phyloP scores from a whole-genome alignment of 139 green algal genomes.

The Haematococcus lacustris region DNA sequence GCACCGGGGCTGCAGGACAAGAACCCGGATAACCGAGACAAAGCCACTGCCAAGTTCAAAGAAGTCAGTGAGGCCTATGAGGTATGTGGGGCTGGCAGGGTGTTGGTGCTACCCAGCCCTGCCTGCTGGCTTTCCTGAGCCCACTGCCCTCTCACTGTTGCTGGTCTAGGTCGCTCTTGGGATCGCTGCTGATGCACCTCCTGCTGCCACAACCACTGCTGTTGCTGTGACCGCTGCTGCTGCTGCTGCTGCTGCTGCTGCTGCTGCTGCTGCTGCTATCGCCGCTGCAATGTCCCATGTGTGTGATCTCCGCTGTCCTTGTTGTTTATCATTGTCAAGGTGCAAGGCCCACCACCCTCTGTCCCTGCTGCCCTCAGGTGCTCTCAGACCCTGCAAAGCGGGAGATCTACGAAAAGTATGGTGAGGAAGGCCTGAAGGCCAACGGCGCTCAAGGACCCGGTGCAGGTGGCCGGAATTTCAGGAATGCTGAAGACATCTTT shows the following conservation, averaged over 20 bases:
- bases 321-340: too few relatives aligned
- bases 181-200: too few relatives aligned
- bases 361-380: too few relatives aligned
- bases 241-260: too few relatives aligned
- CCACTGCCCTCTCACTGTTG: too few relatives aligned
- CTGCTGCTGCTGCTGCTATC: too few relatives aligned
- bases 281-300: too few relatives aligned
- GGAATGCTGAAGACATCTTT: constrained; percentile 70
- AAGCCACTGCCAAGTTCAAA: constrained; percentile 75
- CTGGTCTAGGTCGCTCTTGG: too few relatives aligned
- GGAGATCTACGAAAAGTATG: constrained; percentile 71
- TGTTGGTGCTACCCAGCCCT: neutral
- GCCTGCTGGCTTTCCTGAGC: neutral
- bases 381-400: constrained; percentile 77
- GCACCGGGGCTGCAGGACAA: constrained; percentile 80
- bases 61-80: constrained; percentile 83
- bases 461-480: constrained; percentile 36
- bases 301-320: too few relatives aligned
- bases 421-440: constrained; percentile 80
- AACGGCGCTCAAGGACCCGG: constrained; percentile 10
- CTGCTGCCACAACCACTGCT: too few relatives aligned
- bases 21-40: constrained; percentile 56
- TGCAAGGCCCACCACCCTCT: too few relatives aligned
- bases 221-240: too few relatives aligned
- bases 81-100: constrained; percentile 13